Percentiles rank a stretch among this genome's conserved stretches.
These are phyloP conservation scores for Schizochytrium sp. DNA, from an alignment of 108 stramenopile genomes.

Conservation along the genomic window DNA sequence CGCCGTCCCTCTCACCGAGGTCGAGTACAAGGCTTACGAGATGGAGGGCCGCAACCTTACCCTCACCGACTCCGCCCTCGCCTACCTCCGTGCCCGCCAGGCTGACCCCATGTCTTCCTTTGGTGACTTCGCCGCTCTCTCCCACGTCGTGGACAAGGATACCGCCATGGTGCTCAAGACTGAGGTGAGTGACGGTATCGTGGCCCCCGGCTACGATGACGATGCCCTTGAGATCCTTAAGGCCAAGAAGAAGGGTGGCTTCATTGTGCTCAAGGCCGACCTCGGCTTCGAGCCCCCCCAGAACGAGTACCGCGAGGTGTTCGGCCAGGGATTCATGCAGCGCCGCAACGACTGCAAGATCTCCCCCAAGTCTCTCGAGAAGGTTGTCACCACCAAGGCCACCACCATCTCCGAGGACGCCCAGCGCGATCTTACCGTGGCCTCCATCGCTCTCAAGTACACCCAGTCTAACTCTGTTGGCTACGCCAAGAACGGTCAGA, in stretches of 20 bases:
- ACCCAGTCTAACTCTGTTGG: conserved; percentile 97
- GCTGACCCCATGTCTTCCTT: conserved; percentile 99
- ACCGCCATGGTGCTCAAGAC: conserved; percentile 94
- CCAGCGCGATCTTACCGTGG: conserved; percentile 95
- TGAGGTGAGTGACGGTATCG: conserved; percentile 97
- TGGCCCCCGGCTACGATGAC: conserved; percentile 97
- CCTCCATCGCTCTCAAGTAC: conserved; percentile 97
- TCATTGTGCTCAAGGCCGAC: conserved; percentile 93
- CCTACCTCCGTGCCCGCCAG: conserved; percentile 96
- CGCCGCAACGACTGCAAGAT: conserved; percentile 91
- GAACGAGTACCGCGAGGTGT: conserved; percentile 97
- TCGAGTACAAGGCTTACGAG: conserved; percentile 90
- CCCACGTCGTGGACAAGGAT: conserved; percentile 93
- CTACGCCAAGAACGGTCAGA: conserved; percentile 96
- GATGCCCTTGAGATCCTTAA: conserved; percentile 93
- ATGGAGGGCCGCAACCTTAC: conserved; percentile 61
- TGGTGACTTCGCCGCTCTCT: conserved; percentile 96
- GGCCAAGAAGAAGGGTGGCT: conserved; percentile 96
- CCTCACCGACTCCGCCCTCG: conserved; percentile 90
- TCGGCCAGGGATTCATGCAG: conserved; percentile 95
- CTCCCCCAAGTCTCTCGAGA: conserved; percentile 81
- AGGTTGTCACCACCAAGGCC: conserved; percentile 71
- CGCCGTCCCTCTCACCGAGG: conserved; percentile 89
- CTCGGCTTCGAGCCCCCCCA: conserved; percentile 83
- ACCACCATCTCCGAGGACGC: conserved; percentile 84